Base-by-base conservation (phyloP, 2,329 filamentous ascomycete species). In the Amphichorda felina region DNA sequence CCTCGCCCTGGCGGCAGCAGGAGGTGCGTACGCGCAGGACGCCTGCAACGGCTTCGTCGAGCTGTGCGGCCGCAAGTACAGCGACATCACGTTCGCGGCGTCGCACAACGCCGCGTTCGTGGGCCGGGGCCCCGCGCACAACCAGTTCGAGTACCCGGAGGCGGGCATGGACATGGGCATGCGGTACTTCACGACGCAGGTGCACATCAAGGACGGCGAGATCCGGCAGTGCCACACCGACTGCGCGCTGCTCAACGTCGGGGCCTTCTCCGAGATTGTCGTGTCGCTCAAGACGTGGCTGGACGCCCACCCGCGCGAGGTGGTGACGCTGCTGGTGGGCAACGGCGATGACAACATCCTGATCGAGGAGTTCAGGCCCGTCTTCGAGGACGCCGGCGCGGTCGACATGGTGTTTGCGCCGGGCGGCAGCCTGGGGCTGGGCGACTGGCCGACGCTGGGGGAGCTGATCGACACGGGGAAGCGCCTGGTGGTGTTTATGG, bases 401-500 rank as follows among this genome's bases (percentile, higher is more conserved):
- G 66, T 63, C 27, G 45, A 62, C n/a, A 70, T 75, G 44, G 68
- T 69, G 11, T 82, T 70, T 42, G 56, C 59, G 2, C 67, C 74
- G 2, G 54, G 60, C 6, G 45, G 45, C 14, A 39, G 31, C 8
- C 44, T 64, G 16, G 43, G 45, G 9, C 41, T 66, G 11, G 47
- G 66, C 38, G 67, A 64, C 45, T 61, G 82, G 81, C 80, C 80
- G 56, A 84, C 79, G 0, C 60, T 85, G 15, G 67, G 75, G 43
- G 54, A 66, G 10, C 54, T 86, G 42, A 82, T 85, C 45, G 57
- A 64, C 15, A 59, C 62, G 25, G 66, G 66, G 33, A 79, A 66
- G 13, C 66, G 79, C 8, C 59, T 85, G 2, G 57, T 85, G 35
- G 70, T 75, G 17, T 85, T 84, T 43, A 70, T 85, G 47, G 75